Percentiles rank a stretch among this genome's conserved stretches.
Evolutionary conservation across 768 basidiomycete genomes (phyloP).

Genomic region (Suillus plorans): DNA sequence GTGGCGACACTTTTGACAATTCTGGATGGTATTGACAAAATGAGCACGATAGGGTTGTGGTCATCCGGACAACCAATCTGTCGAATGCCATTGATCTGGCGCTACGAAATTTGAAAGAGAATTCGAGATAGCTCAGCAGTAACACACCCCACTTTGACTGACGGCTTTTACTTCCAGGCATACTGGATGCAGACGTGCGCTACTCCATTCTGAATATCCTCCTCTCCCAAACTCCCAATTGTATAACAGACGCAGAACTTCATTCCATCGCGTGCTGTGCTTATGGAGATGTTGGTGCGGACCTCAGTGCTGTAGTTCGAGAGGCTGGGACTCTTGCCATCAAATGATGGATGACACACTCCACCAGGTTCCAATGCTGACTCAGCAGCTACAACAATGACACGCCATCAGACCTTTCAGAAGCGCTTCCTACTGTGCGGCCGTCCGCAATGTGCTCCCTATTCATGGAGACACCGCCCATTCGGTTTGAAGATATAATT

Average conservation of each 20-base stretch:
- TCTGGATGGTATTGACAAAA: slow-evolving; percentile 83
- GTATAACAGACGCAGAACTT: slow-evolving; percentile 61
- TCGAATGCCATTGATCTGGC: too few species aligned
- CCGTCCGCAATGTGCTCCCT: slow-evolving; percentile 95
- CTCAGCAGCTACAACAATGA: slow-evolving; percentile 8
- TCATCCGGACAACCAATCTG: too few species aligned
- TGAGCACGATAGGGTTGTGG: slow-evolving; percentile 73
- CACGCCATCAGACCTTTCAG: slow-evolving; percentile 60
- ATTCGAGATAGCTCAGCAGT: slow-evolving; percentile 81
- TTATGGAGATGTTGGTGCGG: slow-evolving; percentile 97
- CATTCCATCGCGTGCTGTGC: slow-evolving; percentile 71
- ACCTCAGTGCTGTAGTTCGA: slow-evolving; percentile 87
- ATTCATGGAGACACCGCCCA: slow-evolving; percentile 81
- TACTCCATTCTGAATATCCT: slow-evolving; percentile 83
- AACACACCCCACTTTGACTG: background rate
- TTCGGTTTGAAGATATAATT: slow-evolving; percentile 86
- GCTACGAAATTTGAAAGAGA: too few species aligned
- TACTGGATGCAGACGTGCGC: slow-evolving; percentile 86
- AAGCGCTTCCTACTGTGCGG: slow-evolving; percentile 74
- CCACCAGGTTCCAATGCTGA: slow-evolving; percentile 8
- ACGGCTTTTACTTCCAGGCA: slow-evolving; percentile 46
- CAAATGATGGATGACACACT: slow-evolving; percentile 63
- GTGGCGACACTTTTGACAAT: slow-evolving; percentile 94
- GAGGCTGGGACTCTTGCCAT: slow-evolving; percentile 92
- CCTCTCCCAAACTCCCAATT: slow-evolving; percentile 72